phyloP scores from a whole-genome alignment of 108 stramenopile species.

The Asterionellopsis glacialis region DNA sequence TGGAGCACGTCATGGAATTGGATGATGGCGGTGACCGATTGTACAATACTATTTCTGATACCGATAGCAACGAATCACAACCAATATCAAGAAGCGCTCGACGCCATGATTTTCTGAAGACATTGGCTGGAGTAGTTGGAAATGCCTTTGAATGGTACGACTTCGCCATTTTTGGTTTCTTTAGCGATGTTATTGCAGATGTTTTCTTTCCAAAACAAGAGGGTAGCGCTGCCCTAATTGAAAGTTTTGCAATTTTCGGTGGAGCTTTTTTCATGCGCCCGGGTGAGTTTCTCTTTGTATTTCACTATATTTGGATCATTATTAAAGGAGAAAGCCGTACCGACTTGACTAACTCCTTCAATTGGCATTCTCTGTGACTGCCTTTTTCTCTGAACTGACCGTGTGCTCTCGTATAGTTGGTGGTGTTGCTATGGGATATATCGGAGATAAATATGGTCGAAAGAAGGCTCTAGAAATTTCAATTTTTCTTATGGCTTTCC shows the following conservation, averaged over 20 bases:
- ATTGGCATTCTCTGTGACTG: too few relatives aligned
- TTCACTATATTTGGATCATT: too few relatives aligned
- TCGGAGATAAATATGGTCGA: constrained; percentile 69
- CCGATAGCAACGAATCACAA: too few relatives aligned
- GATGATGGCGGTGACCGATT: too few relatives aligned
- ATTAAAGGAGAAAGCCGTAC: too few relatives aligned
- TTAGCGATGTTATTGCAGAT: constrained; percentile 56
- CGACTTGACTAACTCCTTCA: too few relatives aligned
- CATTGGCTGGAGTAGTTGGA: constrained; percentile 33
- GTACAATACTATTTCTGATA: too few relatives aligned
- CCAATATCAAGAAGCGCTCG: too few relatives aligned
- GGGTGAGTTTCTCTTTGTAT: too few relatives aligned
- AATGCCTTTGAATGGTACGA: constrained; percentile 64
- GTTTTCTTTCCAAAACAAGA: constrained; percentile 68
- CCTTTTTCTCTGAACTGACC: too few relatives aligned
- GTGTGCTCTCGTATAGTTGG: constrained; percentile 23
- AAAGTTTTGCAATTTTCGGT: constrained; percentile 75
- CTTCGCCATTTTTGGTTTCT: constrained; percentile 72
- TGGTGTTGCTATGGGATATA: constrained; percentile 66
- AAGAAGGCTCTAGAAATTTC: constrained; percentile 56
- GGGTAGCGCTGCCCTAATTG: constrained; percentile 24
- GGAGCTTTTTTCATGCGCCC: constrained; percentile 76
- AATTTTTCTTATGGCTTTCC: constrained; percentile 74
- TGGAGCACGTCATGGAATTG: too few relatives aligned
- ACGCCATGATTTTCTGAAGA: constrained; percentile 4